Percentiles rank a stretch among this genome's conserved stretches.
These are phyloP conservation scores for Petasospora fabianii DNA, from an alignment of 1,139 yeast species.

Conservation along the genomic window DNA sequence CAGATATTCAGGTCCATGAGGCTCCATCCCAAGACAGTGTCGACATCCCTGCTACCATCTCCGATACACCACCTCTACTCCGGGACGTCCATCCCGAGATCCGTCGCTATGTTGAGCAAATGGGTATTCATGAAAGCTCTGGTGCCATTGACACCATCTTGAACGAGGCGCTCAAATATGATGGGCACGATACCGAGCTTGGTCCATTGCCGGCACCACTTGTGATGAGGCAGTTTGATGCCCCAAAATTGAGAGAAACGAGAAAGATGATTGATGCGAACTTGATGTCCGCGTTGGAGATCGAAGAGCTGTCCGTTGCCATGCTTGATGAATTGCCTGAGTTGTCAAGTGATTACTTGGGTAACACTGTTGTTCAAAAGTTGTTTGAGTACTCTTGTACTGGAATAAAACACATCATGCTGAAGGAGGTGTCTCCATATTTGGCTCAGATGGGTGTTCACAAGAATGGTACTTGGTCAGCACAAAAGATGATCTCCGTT, in stretches of 20 bases:
- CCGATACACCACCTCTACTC: conserved; percentile 14
- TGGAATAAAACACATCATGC: conserved; percentile 74
- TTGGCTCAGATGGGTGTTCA: conserved; percentile 92
- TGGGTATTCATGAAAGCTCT: conserved; percentile 31
- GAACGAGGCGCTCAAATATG: conserved; percentile 34
- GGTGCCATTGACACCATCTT: conserved; percentile 33
- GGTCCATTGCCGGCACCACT: conserved; percentile 72
- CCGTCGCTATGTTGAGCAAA: conserved; percentile 25
- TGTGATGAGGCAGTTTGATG: conserved; percentile 70
- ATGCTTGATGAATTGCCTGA: conserved; percentile 91
- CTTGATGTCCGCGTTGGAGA: conserved; percentile 43
- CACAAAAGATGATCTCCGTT: conserved; percentile 87
- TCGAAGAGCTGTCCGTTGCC: conserved; percentile 79
- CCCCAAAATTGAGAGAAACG: conserved; percentile 69
- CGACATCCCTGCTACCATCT: conserved; percentile 5
- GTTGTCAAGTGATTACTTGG: conserved; percentile 86
- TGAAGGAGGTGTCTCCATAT: conserved; percentile 72
- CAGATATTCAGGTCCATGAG: conserved; percentile 17
- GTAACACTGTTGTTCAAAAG: conserved; percentile 94
- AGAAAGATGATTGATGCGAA: conserved; percentile 50
- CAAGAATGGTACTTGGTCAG: conserved; percentile 99
- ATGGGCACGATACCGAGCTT: conserved; percentile 44
- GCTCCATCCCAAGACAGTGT: background rate
- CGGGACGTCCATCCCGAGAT: conserved; percentile 24
- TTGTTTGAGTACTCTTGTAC: conserved; percentile 72